Evolutionary conservation across 1,284 basidiomycete genomes (phyloP), one percentile per base, ranked within the genome.

Genomic region (Sporisorium exsertum): DNA sequence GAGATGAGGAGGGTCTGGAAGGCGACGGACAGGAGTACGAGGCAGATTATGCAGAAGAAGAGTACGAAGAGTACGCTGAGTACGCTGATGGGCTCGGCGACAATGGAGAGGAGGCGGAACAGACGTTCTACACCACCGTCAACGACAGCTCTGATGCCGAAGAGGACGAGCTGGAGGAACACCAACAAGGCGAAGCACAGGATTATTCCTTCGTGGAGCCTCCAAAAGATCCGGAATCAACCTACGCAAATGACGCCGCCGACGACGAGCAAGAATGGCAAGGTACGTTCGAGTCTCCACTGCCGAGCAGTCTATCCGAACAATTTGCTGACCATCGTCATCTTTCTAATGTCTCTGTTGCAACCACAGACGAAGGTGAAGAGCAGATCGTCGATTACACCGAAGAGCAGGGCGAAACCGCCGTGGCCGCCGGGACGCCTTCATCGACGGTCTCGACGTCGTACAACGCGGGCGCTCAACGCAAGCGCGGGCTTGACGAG

Each of bases 381-480:
- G 78, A 78, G 49, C 72, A 77, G 46, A 64, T 78, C 46, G 49
- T 73, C n/a, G 78, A 78, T 32, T 76, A 80, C 42, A 63, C 40
- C 13, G 73, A 76, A 45, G 73, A 70, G 47, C 59, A 50, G 33
- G 42, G 13, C 8, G 66, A 59, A 26, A 46, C 43, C 24, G 47
- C 26, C 51, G 9, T 58, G 46, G 12, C 33, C 13, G 40, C 45
- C 13, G 54, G 5, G 12, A 46, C 58, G 9, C 42, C 53, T 8
- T 16, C 62, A 16, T 61, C 58, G 35, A 43, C 58, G 8, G 32
- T 37, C 16, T 56, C 58, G 27, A 40, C 49, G 13, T 46, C 58
- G n/a, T 49, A 53, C 43, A 45, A 58, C 10, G 26, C 54, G 4
- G 40, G 22, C 27, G 29, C 57, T 27, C 69, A 58, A 26, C 71